phyloP scores from a whole-genome alignment of 2,329 filamentous ascomycete genomes.

The Colletotrichum musae region DNA sequence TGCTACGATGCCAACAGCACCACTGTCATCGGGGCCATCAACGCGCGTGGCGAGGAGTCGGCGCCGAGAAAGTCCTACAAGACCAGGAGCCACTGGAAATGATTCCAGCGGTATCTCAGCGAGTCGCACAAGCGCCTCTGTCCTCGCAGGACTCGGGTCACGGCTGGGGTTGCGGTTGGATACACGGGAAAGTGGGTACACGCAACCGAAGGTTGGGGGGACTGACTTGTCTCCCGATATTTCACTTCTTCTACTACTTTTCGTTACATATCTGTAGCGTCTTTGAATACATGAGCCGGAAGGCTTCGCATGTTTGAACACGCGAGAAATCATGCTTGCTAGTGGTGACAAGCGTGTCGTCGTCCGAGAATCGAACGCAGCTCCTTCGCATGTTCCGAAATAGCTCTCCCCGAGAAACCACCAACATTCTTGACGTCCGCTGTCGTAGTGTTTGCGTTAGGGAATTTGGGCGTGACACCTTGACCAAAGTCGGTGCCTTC shows the following conservation, averaged over 20 bases:
- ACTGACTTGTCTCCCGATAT: too few relatives aligned
- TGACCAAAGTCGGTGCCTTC: constrained; percentile 44
- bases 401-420: neutral
- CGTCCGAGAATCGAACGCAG: neutral
- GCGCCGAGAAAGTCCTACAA: constrained; percentile 1
- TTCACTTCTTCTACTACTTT: too few relatives aligned
- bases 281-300: too few relatives aligned
- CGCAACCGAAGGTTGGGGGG: too few relatives aligned
- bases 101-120: neutral
- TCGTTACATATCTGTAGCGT: too few relatives aligned
- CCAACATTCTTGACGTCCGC: constrained; percentile 3
- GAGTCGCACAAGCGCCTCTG: neutral
- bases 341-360: neutral
- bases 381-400: neutral
- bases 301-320: neutral
- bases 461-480: constrained; percentile 44
- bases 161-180: too few relatives aligned
- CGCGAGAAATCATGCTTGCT: neutral
- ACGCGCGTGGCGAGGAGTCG: neutral
- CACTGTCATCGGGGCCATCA: constrained; percentile 3
- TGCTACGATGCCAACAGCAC: constrained; percentile 28
- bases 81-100: constrained; percentile 20
- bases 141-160: neutral
- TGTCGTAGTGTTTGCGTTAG: constrained; percentile 35
- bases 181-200: too few relatives aligned